phyloP scores from a whole-genome alignment of 2,329 filamentous ascomycete genomes.

The Cryphonectria nitschkei region DNA sequence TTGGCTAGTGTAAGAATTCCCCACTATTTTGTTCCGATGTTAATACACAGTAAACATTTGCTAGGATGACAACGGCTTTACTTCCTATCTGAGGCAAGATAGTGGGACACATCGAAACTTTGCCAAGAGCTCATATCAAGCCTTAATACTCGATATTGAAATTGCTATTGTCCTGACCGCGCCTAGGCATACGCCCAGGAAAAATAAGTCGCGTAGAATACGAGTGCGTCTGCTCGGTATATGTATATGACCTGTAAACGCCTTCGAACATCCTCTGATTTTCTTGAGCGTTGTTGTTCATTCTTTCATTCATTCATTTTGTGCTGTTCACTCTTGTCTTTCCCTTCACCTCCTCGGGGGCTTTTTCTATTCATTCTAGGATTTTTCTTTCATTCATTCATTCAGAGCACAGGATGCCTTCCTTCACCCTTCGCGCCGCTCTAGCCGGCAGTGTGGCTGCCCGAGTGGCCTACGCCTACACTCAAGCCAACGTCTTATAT shows the following conservation, averaged over 20 bases:
- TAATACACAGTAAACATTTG: neutral
- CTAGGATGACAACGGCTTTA: neutral
- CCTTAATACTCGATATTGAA: neutral
- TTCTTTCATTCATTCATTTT: neutral
- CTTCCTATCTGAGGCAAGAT: neutral
- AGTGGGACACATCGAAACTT: neutral
- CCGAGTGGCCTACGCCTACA: slow-evolving; percentile 32
- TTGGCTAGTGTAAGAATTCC: no score
- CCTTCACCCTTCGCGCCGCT: neutral
- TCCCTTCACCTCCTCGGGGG: neutral
- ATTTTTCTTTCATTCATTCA: neutral
- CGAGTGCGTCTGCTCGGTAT: neutral
- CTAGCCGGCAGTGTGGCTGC: neutral
- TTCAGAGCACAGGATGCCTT: slow-evolving; percentile 7
- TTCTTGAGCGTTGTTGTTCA: neutral
- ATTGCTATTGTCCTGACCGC: neutral
- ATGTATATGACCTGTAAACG: neutral
- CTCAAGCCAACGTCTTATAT: slow-evolving; percentile 30
- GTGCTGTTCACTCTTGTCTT: neutral
- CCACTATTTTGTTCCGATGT: no score
- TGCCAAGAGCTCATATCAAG: neutral
- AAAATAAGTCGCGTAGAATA: neutral
- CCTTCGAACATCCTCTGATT: neutral
- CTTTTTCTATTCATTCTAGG: neutral
- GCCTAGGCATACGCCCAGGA: neutral